Conservation (phyloP, 306 rosid genomes). For the Dryas drummondii region DNA sequence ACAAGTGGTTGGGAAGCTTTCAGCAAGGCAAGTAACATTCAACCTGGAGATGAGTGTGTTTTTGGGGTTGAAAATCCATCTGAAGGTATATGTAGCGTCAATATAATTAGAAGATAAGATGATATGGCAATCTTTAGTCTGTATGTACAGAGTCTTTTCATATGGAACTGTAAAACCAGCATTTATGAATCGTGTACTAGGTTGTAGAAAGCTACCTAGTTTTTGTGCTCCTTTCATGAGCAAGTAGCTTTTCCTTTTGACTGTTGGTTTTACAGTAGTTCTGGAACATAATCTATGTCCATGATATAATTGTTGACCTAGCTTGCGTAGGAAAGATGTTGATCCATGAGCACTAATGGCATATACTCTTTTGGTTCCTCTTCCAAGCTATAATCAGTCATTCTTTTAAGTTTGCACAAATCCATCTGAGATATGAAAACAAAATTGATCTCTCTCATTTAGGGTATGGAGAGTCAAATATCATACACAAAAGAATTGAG, state of each 20-base stretch:
- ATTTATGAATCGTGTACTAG: not conserved
- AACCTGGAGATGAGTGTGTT: constrained; percentile 43
- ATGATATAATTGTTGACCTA: not conserved
- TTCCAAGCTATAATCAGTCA: no score
- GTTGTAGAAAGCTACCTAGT: not conserved
- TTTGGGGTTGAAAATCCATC: constrained; percentile 31
- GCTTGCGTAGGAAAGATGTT: not conserved
- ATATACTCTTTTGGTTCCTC: not conserved
- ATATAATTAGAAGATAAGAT: constrained; percentile 18
- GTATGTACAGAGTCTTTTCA: not conserved
- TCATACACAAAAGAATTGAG: no score
- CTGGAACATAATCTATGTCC: not conserved
- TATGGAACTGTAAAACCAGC: not conserved
- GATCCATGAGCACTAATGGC: not conserved
- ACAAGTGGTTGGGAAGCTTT: constrained; percentile 54
- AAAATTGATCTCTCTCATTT: not conserved
- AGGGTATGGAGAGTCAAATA: not conserved
- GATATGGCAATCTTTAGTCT: not conserved
- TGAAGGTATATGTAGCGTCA: constrained; percentile 27
- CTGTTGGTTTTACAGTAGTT: not conserved
- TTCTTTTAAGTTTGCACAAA: no score
- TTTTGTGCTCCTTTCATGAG: not conserved
- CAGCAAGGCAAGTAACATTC: constrained; percentile 40
- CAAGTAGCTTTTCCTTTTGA: not conserved
- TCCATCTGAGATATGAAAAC: no score